Evolutionary conservation across 768 basidiomycete species (phyloP).

Genomic region (Auricularia auricula-judae): DNA sequence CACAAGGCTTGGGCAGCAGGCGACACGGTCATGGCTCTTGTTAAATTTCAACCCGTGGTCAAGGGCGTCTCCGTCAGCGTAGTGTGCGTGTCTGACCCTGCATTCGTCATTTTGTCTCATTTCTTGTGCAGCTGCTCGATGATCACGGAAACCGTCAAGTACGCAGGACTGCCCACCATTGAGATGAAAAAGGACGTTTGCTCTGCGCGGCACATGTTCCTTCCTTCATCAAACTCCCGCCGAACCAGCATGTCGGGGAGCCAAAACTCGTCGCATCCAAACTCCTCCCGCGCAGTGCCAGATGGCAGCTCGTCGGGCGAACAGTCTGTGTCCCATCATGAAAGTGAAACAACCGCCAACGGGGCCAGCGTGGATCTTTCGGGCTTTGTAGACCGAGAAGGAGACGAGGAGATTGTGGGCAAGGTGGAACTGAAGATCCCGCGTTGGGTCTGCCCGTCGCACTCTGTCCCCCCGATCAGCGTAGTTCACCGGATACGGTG

Average conservation of each 20-base stretch:
- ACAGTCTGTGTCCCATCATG: background rate
- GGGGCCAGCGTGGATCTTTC: background rate
- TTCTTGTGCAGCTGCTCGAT: background rate
- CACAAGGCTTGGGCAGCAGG: slow-evolving; percentile 95
- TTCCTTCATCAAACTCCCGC: background rate
- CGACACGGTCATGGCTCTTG: slow-evolving; percentile 65
- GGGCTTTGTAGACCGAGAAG: slow-evolving; percentile 16
- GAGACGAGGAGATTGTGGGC: slow-evolving; percentile 36
- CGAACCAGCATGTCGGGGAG: background rate
- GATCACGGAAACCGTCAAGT: slow-evolving; percentile 3
- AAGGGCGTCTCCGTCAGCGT: slow-evolving; percentile 71
- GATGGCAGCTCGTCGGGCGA: background rate
- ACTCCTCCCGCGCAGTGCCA: slow-evolving; percentile 1
- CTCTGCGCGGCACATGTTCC: background rate
- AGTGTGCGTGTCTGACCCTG: background rate
- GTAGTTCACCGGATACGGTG: slow-evolving; percentile 74
- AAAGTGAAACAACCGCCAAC: background rate
- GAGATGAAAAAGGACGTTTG: slow-evolving; percentile 33
- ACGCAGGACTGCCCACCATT: background rate
- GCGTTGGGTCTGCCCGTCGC: slow-evolving; percentile 51
- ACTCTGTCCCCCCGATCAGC: slow-evolving; percentile 61
- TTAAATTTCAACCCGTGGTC: slow-evolving; percentile 77
- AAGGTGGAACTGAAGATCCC: slow-evolving; percentile 54
- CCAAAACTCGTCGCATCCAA: background rate
- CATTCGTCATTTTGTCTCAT: background rate